Evolutionary conservation across 2,329 filamentous ascomycete genomes (phyloP).

Genomic region (Curvularia sp.): DNA sequence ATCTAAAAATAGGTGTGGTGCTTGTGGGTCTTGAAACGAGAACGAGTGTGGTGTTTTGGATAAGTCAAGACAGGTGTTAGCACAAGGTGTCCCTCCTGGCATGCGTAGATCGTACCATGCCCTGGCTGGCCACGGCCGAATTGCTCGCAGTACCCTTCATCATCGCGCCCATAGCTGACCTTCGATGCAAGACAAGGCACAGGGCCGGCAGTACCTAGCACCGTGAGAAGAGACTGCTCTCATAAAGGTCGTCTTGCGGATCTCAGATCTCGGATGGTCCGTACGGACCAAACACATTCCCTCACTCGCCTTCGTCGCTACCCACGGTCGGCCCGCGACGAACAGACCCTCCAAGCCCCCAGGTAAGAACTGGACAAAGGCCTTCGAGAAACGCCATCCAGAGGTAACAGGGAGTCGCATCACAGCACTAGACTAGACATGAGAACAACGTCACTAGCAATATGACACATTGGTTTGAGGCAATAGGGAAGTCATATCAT

Average conservation of each 20-base stretch:
- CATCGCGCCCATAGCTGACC: too few species aligned
- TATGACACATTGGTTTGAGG: constrained; percentile 32
- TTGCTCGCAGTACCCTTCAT: too few species aligned
- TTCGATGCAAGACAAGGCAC: too few species aligned
- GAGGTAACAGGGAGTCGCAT: constrained; percentile 21
- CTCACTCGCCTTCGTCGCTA: constrained; percentile 22
- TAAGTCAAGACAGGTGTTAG: constrained; percentile 5
- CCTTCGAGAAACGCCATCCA: constrained; percentile 25
- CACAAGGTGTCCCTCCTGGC: constrained; percentile 4
- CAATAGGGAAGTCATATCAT: background rate
- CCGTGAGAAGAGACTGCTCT: constrained; percentile 35
- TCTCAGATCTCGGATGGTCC: constrained; percentile 23
- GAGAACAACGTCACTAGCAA: constrained; percentile 26
- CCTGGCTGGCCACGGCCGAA: background rate
- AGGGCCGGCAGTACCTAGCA: constrained; percentile 24
- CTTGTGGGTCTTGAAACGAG: background rate
- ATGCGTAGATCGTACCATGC: constrained; percentile 3
- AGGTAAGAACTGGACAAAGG: constrained; percentile 24
- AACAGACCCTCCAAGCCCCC: too few species aligned
- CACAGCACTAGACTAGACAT: constrained; percentile 31
- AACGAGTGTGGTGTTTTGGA: background rate
- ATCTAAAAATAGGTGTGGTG: background rate
- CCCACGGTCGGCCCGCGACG: constrained; percentile 21
- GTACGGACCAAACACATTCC: constrained; percentile 28
- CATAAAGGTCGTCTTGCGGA: constrained; percentile 21